Conservation (phyloP, 176 grass and related monocot genomes). For the Oryza meridionalis region DNA sequence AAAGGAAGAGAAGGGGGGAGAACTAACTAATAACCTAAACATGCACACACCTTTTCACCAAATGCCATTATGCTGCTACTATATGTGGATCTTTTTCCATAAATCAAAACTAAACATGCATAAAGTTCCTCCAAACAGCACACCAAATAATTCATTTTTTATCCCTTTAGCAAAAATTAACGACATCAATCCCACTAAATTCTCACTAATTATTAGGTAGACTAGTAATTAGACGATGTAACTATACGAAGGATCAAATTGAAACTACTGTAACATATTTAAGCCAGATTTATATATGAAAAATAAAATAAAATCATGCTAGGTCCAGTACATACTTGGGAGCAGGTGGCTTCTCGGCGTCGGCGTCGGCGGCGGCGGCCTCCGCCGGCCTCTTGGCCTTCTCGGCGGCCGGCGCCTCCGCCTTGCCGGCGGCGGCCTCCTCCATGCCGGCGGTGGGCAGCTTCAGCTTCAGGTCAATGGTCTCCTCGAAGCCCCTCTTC, state of each 20-base stretch:
- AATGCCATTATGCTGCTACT: slow-evolving; percentile 3
- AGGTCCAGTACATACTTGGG: slow-evolving; percentile 58
- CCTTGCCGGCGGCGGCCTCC: slow-evolving; percentile 40
- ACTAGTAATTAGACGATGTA: background rate
- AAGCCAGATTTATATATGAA: background rate
- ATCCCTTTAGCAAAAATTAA: background rate
- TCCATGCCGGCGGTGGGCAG: slow-evolving; percentile 67
- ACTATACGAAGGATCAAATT: background rate
- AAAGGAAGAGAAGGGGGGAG: background rate
- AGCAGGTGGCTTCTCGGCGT: slow-evolving; percentile 81
- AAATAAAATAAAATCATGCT: background rate
- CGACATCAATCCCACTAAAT: background rate
- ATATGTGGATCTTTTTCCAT: background rate
- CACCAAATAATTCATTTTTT: background rate
- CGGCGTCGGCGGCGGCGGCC: slow-evolving; percentile 43
- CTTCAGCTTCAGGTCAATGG: slow-evolving; percentile 86
- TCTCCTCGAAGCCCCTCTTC: slow-evolving; percentile 86
- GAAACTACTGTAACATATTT: background rate
- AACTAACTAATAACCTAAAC: slow-evolving; percentile 11
- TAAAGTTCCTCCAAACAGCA: background rate
- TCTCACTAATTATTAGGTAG: background rate
- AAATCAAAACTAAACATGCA: background rate
- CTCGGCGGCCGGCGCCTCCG: slow-evolving; percentile 39
- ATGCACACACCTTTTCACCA: slow-evolving; percentile 36
- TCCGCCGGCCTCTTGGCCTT: slow-evolving; percentile 60